Percentiles rank a stretch among this genome's conserved stretches.
These are phyloP conservation scores for Neofusicoccum cordaticola DNA, from an alignment of 2,329 filamentous ascomycete genomes.

Conservation along the genomic window DNA sequence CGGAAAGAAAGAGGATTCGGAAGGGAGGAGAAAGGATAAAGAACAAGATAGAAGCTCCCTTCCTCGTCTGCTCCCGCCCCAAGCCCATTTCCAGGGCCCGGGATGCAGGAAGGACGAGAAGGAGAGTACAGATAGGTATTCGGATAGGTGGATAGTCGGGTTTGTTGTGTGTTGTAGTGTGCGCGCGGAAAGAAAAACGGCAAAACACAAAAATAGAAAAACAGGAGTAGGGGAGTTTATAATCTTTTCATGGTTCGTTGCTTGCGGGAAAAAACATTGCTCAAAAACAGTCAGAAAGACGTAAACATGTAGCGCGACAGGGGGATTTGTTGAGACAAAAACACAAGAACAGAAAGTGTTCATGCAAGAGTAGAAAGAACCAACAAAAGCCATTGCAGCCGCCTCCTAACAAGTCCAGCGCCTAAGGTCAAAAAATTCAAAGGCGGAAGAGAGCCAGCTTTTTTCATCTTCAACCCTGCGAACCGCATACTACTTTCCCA, in stretches of 20 bases:
- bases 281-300: not conserved
- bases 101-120: not conserved
- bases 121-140: not conserved
- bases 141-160: not conserved
- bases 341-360: not conserved
- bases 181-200: not conserved
- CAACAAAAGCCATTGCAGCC: not conserved
- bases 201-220: not conserved
- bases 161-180: not conserved
- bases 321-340: not conserved
- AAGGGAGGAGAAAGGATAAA: not conserved
- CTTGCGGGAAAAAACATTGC: not conserved
- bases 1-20: not conserved
- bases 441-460: not conserved
- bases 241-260: conserved; percentile 8
- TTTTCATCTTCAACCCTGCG: not conserved
- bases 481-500: conserved; percentile 1
- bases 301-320: conserved; percentile 2
- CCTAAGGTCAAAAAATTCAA: not conserved
- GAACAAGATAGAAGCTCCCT: not conserved
- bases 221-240: conserved; percentile 5
- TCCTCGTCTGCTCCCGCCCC: not conserved
- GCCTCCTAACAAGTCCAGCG: no score
- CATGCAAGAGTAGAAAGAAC: not conserved
- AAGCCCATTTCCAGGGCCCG: not conserved